phyloP scores from a whole-genome alignment of 2,329 filamentous ascomycete genomes.

The Pseudogymnoascus sp. region DNA sequence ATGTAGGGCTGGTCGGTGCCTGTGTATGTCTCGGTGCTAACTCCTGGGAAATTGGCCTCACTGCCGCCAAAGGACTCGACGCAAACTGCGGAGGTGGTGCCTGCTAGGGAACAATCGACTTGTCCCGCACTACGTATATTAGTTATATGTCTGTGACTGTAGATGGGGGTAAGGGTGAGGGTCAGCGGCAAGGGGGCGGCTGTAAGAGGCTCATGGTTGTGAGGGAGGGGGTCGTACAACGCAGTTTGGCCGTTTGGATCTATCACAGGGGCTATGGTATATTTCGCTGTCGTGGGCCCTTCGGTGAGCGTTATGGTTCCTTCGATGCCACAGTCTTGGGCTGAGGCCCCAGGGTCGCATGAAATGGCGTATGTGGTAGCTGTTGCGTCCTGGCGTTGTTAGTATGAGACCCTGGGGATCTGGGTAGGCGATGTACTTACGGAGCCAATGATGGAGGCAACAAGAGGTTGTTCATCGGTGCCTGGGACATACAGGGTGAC shows the following conservation, averaged over 20 bases:
- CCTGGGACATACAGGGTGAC: conserved; percentile 19
- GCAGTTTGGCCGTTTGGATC: conserved; percentile 12
- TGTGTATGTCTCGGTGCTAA: conserved; percentile 16
- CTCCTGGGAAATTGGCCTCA: conserved; percentile 19
- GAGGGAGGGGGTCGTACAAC: conserved; percentile 13
- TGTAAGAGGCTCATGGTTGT: background rate
- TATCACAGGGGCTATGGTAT: conserved; percentile 14
- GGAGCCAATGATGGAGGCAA: conserved; percentile 17
- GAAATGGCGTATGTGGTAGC: conserved; percentile 20
- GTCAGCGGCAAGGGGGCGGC: background rate
- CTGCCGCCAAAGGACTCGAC: conserved; percentile 17
- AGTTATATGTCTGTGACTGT: background rate
- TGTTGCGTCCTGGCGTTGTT: conserved; percentile 16
- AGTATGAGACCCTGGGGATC: background rate
- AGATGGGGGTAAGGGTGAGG: background rate
- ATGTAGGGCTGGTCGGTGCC: conserved; percentile 16
- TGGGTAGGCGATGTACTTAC: conserved; percentile 10
- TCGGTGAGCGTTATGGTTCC: conserved; percentile 17
- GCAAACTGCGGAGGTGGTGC: conserved; percentile 19
- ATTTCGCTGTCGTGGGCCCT: conserved; percentile 16
- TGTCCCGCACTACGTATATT: conserved; percentile 14
- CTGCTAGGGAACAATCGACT: conserved; percentile 19
- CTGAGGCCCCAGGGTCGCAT: conserved; percentile 13
- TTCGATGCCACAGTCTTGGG: conserved; percentile 14
- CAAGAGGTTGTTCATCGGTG: conserved; percentile 16